Evolutionary conservation across 345 rosid genomes (phyloP).

Genomic region (Eutrema yunnanense): DNA sequence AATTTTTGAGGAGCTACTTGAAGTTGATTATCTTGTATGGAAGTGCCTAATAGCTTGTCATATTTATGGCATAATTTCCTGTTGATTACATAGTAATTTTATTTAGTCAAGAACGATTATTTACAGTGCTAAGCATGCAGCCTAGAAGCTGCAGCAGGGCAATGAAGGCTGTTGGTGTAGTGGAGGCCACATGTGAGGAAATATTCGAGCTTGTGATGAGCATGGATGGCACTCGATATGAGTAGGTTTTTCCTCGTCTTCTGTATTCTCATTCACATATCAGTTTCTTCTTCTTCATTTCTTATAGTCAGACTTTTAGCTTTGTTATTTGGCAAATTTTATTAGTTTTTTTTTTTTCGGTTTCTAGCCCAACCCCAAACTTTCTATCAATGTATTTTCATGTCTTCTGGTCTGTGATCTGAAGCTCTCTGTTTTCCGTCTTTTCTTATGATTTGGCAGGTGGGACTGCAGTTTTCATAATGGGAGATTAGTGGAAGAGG

Average conservation of each 20-base stretch:
- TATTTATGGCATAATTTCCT: conserved; percentile 7
- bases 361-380: neutral
- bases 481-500: conserved; percentile 99
- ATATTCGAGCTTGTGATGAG: conserved; percentile 97
- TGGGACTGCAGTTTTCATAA: conserved; percentile 97
- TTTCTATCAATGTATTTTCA: neutral
- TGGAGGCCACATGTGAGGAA: conserved; percentile 96
- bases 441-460: conserved; percentile 42
- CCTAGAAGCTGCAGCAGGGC: conserved; percentile 99
- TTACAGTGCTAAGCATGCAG: conserved; percentile 42
- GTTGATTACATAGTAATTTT: conserved; percentile 5
- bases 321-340: neutral
- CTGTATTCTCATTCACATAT: neutral
- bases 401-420: conserved; percentile 12
- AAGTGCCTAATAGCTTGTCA: conserved; percentile 18
- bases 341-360: neutral
- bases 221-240: conserved; percentile 98
- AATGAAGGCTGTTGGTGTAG: conserved; percentile 99
- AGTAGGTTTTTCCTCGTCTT: conserved; percentile 62
- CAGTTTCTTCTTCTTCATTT: neutral
- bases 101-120: conserved; percentile 21
- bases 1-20: conserved; percentile 98
- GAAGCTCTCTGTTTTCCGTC: neutral
- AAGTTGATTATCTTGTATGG: conserved; percentile 96
- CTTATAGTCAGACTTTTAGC: neutral